A percentile compares a stretch with the other conserved stretches of the same genome.
phyloP scores from a whole-genome alignment of 192 early-diverging fungal genomes.

The Coemansia sp. region DNA sequence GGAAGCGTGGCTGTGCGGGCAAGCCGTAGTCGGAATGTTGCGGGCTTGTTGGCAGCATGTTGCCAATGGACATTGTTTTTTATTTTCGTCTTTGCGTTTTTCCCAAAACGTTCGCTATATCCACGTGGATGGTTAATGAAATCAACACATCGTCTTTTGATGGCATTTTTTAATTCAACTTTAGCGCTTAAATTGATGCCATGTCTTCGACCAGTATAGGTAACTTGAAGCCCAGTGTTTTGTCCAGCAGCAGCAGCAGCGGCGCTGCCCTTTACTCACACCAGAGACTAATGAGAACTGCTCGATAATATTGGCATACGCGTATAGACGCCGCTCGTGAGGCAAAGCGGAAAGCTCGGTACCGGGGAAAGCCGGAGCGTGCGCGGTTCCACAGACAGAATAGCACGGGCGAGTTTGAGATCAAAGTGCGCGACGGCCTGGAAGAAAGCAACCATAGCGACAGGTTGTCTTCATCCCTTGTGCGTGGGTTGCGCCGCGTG shows the following conservation, averaged over 20 bases:
- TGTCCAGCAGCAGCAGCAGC: not conserved
- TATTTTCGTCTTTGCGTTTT: too few relatives aligned
- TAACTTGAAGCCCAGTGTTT: not conserved
- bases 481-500: slow-evolving; percentile 7
- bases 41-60: too few relatives aligned
- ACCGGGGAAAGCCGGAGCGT: slow-evolving; percentile 50
- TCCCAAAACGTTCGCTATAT: too few relatives aligned
- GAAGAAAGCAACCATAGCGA: not conserved
- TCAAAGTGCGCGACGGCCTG: slow-evolving; percentile 18
- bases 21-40: too few relatives aligned
- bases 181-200: too few relatives aligned
- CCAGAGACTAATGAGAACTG: not conserved
- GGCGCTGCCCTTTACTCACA: not conserved
- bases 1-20: too few relatives aligned
- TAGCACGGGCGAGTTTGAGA: slow-evolving; percentile 27
- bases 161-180: too few relatives aligned
- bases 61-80: too few relatives aligned
- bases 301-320: not conserved
- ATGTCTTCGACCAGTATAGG: not conserved
- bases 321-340: slow-evolving; percentile 21
- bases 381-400: slow-evolving; percentile 39
- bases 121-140: too few relatives aligned
- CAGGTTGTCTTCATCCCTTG: not conserved
- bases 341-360: slow-evolving; percentile 39
- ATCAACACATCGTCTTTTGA: too few relatives aligned